Evolutionary conservation across 192 early-diverging fungal genomes (phyloP), one percentile per base, ranked within the genome.

Genomic region (Coemansia sp.): DNA sequence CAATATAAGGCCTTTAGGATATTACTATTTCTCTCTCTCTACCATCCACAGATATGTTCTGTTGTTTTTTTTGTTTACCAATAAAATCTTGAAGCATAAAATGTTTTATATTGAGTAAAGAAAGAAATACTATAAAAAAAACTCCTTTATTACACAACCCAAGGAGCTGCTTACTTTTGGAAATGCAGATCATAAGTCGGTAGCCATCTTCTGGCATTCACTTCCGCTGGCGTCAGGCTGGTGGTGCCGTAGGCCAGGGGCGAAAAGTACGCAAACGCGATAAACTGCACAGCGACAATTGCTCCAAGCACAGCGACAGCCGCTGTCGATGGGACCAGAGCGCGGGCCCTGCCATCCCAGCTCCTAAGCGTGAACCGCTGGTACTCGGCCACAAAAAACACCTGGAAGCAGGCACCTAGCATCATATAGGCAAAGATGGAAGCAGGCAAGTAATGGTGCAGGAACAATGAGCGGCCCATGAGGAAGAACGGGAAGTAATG

Each of bases 171-270:
- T 49, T 74, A 79, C 58, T 73, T 79, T 56, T 80, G 77, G 66
- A 80, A 80, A 42, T 99, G 97, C 17, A 97, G 84, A 65, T 99
- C 94, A 90, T 95, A 99, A n/a, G 72, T 81, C 29, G 73, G 38
- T 22, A 96, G 69, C 86, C 90, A 88, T 73, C 91, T 92, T 50
- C 88, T 83, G 8, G 67, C 66, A 54, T 83, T 60, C 3, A 99
- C 68, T 36, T 82, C 78, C 17, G 87, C 82, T 2, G 89, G 72
- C 61, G 73, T 73, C 55, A 88, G 33, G 2, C 89, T 78, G 7
- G 89, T 85, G 5, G 85, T 85, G 18, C 97, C 97, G 70, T 98
- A 99, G 8, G 91, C 85, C 10, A 99, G 40, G 20, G 95, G 96
- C 16, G 92, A 74, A 85, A 97, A 96, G 71, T 77, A 94, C 52